Conservation (phyloP, 192 early-diverging fungal genomes). For the Dissophora ornata region DNA sequence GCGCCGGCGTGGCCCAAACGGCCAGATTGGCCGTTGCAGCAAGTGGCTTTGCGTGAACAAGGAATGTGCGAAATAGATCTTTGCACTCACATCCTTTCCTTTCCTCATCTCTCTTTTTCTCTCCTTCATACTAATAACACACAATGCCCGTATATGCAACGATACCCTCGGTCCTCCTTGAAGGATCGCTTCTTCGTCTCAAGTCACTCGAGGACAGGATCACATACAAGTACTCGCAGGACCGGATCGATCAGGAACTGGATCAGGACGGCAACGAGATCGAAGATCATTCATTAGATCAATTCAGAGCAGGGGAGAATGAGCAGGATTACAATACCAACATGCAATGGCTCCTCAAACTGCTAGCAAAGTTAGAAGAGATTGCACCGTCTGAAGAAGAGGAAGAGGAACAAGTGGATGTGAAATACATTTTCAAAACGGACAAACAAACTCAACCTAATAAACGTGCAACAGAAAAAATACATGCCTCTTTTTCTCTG, state of each 20-base stretch:
- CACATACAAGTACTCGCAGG: constrained; percentile 51
- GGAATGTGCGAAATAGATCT: constrained; percentile 1
- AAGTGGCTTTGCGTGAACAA: too few species aligned
- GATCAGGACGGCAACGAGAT: constrained; percentile 52
- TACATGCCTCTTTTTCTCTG: too few species aligned
- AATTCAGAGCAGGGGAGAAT: constrained; percentile 5
- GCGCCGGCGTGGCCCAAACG: too few species aligned
- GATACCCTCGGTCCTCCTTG: constrained; percentile 31
- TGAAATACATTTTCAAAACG: too few species aligned
- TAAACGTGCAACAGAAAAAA: too few species aligned
- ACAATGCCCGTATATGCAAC: constrained; percentile 10
- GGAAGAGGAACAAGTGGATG: constrained; percentile 5
- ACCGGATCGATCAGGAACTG: constrained; percentile 48
- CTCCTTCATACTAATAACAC: constrained; percentile 12
- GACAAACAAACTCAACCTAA: too few species aligned
- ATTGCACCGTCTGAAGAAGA: constrained; percentile 38
- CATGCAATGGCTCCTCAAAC: constrained; percentile 43
- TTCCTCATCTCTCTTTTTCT: not conserved
- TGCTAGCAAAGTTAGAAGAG: constrained; percentile 33
- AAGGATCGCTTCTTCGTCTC: constrained; percentile 16
- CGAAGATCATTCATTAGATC: constrained; percentile 6
- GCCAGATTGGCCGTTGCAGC: too few species aligned
- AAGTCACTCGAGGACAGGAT: constrained; percentile 44
- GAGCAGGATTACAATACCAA: constrained; percentile 11
- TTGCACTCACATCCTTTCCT: not conserved